phyloP scores from a whole-genome alignment of 345 rosid species.

The Euclidium syriacum region DNA sequence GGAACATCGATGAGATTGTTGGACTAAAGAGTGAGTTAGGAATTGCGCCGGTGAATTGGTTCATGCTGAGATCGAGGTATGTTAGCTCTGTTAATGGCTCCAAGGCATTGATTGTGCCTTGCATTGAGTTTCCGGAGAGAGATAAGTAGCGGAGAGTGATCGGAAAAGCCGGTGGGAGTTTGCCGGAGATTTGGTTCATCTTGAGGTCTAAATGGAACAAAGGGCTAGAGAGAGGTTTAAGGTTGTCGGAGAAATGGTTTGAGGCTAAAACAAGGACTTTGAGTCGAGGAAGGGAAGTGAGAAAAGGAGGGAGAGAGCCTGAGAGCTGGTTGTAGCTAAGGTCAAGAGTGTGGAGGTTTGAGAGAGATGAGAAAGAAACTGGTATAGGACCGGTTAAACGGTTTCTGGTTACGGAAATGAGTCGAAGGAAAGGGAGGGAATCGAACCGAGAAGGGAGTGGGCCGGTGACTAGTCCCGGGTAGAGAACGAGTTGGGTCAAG shows the following conservation, averaged over 20 bases:
- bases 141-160: slow-evolving; percentile 68
- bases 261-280: slow-evolving; percentile 53
- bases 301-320: slow-evolving; percentile 50
- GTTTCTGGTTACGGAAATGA: slow-evolving; percentile 66
- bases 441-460: slow-evolving; percentile 65
- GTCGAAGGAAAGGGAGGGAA: slow-evolving; percentile 47
- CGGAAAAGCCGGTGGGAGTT: slow-evolving; percentile 49
- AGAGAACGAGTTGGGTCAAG: slow-evolving; percentile 67
- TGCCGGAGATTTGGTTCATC: slow-evolving; percentile 47
- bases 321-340: slow-evolving; percentile 66
- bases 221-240: slow-evolving; percentile 31
- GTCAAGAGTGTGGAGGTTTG: slow-evolving; percentile 65
- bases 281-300: slow-evolving; percentile 38
- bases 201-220: slow-evolving; percentile 71
- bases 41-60: slow-evolving; percentile 66
- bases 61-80: slow-evolving; percentile 79
- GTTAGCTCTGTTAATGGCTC: slow-evolving; percentile 42
- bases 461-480: slow-evolving; percentile 78
- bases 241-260: slow-evolving; percentile 42
- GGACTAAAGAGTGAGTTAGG: slow-evolving; percentile 51
- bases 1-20: slow-evolving; percentile 45
- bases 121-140: slow-evolving; percentile 43
- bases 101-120: slow-evolving; percentile 62
- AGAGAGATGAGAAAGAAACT: slow-evolving; percentile 41
- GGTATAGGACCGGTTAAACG: slow-evolving; percentile 80